Percentiles rank a stretch among this genome's conserved stretches.
Conservation (phyloP, 1,284 basidiomycete genomes). For the Sanguinoderma infundibulare region DNA sequence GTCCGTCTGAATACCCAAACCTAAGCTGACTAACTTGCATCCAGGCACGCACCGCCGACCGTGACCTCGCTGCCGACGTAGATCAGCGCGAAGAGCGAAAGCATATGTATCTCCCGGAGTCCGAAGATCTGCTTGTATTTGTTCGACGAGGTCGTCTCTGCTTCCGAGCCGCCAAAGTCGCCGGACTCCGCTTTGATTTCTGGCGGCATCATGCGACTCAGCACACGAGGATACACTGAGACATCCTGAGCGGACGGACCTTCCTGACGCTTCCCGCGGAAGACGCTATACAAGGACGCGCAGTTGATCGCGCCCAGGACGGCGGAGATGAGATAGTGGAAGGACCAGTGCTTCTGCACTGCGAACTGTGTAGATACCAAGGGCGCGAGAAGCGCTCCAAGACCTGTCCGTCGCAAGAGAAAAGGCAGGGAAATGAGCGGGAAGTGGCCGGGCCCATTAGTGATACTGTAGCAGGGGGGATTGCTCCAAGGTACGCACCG, state of each 20-base stretch:
- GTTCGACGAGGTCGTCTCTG: constrained; percentile 42
- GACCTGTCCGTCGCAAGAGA: constrained; percentile 39
- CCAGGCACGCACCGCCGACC: too few relatives aligned
- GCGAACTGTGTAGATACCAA: constrained; percentile 67
- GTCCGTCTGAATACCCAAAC: too few relatives aligned
- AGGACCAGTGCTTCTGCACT: constrained; percentile 54
- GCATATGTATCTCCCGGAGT: constrained; percentile 55
- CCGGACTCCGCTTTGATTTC: constrained; percentile 41
- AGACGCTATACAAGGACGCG: constrained; percentile 49
- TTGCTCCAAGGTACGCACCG: constrained; percentile 17
- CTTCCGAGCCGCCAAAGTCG: constrained; percentile 38
- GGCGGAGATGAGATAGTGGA: constrained; percentile 65
- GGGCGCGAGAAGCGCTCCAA: constrained; percentile 62
- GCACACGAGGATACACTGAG: background rate
- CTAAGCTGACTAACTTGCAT: too few relatives aligned
- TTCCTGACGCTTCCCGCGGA: constrained; percentile 56
- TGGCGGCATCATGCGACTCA: background rate
- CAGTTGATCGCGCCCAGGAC: constrained; percentile 54
- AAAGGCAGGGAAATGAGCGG: background rate
- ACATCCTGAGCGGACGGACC: constrained; percentile 39
- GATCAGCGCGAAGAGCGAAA: constrained; percentile 65
- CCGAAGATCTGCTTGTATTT: constrained; percentile 60
- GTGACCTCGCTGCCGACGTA: constrained; percentile 75
- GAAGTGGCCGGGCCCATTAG: background rate
- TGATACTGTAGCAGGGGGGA: background rate